phyloP scores from a whole-genome alignment of 2,329 filamentous ascomycete species.

The Torrubiella hemipterigena region DNA sequence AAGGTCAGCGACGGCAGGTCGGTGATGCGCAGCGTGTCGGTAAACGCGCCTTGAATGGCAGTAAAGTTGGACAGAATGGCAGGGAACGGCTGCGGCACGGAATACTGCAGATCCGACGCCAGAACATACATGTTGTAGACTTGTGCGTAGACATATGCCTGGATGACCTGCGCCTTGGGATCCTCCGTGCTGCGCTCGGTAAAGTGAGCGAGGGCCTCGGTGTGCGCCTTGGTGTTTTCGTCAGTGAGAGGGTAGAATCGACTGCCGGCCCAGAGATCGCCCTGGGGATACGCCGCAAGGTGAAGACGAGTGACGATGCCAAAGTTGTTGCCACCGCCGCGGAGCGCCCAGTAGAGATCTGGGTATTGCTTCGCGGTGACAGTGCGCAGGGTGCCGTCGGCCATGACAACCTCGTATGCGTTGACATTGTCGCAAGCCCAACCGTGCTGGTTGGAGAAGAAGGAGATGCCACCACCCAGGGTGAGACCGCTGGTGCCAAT shows the following conservation, averaged over 20 bases:
- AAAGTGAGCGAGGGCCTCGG: conserved; percentile 11
- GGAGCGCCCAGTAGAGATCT: conserved; percentile 46
- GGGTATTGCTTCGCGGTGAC: conserved; percentile 26
- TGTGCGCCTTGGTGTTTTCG: conserved; percentile 10
- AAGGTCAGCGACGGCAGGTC: conserved; percentile 10
- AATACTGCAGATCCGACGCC: conserved; percentile 10
- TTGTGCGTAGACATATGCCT: conserved; percentile 12
- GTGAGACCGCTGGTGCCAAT: conserved; percentile 14
- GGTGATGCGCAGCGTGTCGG: conserved; percentile 9
- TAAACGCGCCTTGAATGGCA: conserved; percentile 8
- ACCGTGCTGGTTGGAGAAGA: conserved; percentile 11
- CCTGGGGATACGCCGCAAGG: conserved; percentile 22
- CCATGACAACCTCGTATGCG: conserved; percentile 24
- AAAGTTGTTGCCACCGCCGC: conserved; percentile 43
- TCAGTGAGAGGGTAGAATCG: conserved; percentile 17
- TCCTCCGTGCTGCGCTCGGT: conserved; percentile 10
- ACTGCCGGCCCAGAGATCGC: conserved; percentile 24
- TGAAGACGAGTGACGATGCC: conserved; percentile 41
- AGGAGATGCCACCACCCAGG: conserved; percentile 14
- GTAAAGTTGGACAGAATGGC: conserved; percentile 12
- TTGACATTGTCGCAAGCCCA: conserved; percentile 13
- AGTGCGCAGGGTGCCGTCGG: conserved; percentile 27
- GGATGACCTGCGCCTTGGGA: conserved; percentile 12
- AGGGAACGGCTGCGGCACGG: conserved; percentile 8
- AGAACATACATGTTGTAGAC: conserved; percentile 7